Conservation (phyloP, 2,329 filamentous ascomycete genomes). For the Aureobasidium pullulans region DNA sequence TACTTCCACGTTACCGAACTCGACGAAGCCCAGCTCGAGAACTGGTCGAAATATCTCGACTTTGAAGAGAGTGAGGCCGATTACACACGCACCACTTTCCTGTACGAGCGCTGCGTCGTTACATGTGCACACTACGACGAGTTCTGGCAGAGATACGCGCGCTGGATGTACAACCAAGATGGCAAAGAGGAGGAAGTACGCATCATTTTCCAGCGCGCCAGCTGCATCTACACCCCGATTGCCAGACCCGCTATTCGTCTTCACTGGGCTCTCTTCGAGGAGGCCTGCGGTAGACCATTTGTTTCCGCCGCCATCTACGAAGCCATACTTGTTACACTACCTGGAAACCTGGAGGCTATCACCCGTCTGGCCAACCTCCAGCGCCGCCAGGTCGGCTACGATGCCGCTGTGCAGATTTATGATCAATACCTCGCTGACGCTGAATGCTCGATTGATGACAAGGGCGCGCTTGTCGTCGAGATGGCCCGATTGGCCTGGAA, state of each 20-base stretch:
- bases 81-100: slow-evolving; percentile 64
- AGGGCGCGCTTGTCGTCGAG: slow-evolving; percentile 79
- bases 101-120: slow-evolving; percentile 91
- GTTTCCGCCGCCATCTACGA: slow-evolving; percentile 79
- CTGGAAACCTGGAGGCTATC: slow-evolving; percentile 80
- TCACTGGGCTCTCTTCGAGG: slow-evolving; percentile 92
- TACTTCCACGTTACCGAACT: slow-evolving; percentile 96
- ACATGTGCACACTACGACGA: slow-evolving; percentile 94
- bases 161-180: slow-evolving; percentile 81
- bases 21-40: slow-evolving; percentile 72
- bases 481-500: slow-evolving; percentile 87
- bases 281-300: slow-evolving; percentile 68
- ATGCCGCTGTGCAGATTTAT: slow-evolving; percentile 76
- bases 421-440: slow-evolving; percentile 71
- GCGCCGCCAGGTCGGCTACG: slow-evolving; percentile 73
- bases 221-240: slow-evolving; percentile 78
- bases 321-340: slow-evolving; percentile 65
- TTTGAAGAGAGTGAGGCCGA: slow-evolving; percentile 85
- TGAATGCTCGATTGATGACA: slow-evolving; percentile 67
- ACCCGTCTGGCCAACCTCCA: slow-evolving; percentile 80
- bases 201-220: slow-evolving; percentile 83
- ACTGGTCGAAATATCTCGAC: slow-evolving; percentile 95
- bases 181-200: slow-evolving; percentile 83
- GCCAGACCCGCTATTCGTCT: slow-evolving; percentile 75
- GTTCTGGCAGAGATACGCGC: slow-evolving; percentile 94